Percentiles rank a stretch among this genome's conserved stretches.
Conservation (phyloP, 345 rosid genomes). For the Eucalyptus coolabah region DNA sequence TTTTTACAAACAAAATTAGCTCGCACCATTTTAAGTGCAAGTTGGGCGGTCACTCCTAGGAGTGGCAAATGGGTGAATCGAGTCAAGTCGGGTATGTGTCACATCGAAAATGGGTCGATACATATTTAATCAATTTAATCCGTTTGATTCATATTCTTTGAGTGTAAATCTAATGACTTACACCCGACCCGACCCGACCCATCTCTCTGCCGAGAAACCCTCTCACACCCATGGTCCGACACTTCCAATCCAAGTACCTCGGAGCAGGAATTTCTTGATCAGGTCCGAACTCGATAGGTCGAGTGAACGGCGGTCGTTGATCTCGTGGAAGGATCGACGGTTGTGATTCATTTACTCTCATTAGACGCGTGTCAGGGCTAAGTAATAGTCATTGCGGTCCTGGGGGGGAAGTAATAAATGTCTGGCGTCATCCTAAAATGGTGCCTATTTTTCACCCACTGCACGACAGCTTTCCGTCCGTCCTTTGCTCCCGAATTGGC, state of each 20-base stretch:
- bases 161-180: fast-evolving
- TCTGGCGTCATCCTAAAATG: not conserved
- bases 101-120: fast-evolving
- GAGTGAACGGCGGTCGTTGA: not conserved
- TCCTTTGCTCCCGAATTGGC: not conserved
- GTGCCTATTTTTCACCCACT: not conserved
- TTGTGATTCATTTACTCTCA: not conserved
- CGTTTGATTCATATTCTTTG: fast-evolving
- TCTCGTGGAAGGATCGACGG: not conserved
- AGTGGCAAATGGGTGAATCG: fast-evolving
- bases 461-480: not conserved
- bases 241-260: not conserved
- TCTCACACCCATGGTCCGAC: not conserved
- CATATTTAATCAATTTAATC: fast-evolving
- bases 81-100: fast-evolving
- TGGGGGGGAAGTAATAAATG: not conserved
- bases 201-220: fast-evolving
- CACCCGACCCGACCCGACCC: fast-evolving
- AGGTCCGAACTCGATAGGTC: not conserved
- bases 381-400: not conserved
- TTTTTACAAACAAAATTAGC: not conserved
- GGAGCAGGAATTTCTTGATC: not conserved
- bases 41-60: fast-evolving
- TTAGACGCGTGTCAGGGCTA: not conserved
- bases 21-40: fast-evolving